These are phyloP conservation scores for Cucurbitaria berberidis DNA, from an alignment of 2,329 filamentous ascomycete species.

Conservation along the genomic window DNA sequence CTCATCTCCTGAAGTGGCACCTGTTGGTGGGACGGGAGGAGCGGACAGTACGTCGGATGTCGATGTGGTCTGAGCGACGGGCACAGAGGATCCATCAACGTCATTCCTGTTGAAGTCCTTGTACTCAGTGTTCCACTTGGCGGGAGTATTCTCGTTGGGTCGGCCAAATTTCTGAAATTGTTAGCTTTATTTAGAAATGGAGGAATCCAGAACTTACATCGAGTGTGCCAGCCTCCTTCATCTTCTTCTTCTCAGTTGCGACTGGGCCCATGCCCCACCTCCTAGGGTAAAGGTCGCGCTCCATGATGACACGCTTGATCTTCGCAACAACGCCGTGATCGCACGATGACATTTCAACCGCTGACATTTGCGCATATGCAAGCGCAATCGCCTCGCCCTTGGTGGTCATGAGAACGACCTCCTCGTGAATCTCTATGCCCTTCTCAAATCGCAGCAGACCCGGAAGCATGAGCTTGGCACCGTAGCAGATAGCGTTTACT, in stretches of 20 bases:
- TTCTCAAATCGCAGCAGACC: conserved; percentile 92
- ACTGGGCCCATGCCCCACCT: conserved; percentile 96
- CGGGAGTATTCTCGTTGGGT: conserved; percentile 88
- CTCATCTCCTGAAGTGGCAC: conserved; percentile 42
- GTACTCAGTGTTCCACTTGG: conserved; percentile 92
- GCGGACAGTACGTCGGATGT: conserved; percentile 46
- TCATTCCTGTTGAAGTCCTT: conserved; percentile 69
- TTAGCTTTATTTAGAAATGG: conserved; percentile 39
- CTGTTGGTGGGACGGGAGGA: conserved; percentile 44
- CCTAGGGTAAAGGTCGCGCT: conserved; percentile 95
- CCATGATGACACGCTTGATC: conserved; percentile 99
- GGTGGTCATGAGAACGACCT: conserved; percentile 97
- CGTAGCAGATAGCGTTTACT: conserved; percentile 97
- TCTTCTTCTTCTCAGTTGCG: conserved; percentile 98
- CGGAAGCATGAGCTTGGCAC: conserved; percentile 98
- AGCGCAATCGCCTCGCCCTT: conserved; percentile 98
- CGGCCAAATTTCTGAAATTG: conserved; percentile 79
- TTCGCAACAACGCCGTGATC: conserved; percentile 98
- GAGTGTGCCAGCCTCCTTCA: conserved; percentile 96
- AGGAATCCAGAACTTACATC: conserved; percentile 63
- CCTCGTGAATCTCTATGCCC: conserved; percentile 91
- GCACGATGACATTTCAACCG: conserved; percentile 93
- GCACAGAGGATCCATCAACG: conserved; percentile 27
- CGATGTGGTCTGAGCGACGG: conserved; percentile 41
- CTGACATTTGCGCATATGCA: conserved; percentile 96